Percentiles rank a stretch among this genome's conserved stretches.
Evolutionary conservation across 2,329 filamentous ascomycete genomes (phyloP).

Genomic region (Neurospora sp.): DNA sequence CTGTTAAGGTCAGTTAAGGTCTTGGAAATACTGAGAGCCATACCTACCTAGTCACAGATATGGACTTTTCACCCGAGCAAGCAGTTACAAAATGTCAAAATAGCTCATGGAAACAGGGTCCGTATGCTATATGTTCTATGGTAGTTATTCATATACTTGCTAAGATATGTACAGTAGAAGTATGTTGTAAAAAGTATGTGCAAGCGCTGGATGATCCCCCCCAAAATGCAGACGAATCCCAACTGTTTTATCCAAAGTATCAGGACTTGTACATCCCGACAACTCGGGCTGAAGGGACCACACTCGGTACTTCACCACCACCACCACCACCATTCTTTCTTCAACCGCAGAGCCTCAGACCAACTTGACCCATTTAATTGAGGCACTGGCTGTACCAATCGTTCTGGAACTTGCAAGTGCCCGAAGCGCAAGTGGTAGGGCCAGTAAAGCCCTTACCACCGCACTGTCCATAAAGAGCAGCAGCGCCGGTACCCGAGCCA

Average conservation of each 20-base stretch:
- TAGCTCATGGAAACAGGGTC: not conserved
- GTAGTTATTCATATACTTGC: not conserved
- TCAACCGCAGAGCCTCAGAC: not conserved
- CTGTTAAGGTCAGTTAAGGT: not conserved
- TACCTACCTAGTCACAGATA: too few species aligned
- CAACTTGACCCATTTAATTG: not conserved
- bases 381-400: conserved; percentile 15
- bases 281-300: not conserved
- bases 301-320: not conserved
- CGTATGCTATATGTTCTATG: not conserved
- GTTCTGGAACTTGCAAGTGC: conserved; percentile 15
- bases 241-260: not conserved
- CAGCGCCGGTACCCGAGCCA: conserved; percentile 4
- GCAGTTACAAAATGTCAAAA: not conserved
- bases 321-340: not conserved
- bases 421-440: conserved; percentile 14
- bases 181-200: not conserved
- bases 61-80: not conserved
- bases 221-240: not conserved
- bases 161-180: not conserved
- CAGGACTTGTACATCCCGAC: not conserved
- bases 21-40: not conserved
- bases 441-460: conserved; percentile 16
- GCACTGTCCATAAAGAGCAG: conserved; percentile 16
- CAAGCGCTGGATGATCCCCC: not conserved